Conservation (phyloP, 225 moss, liverwort and hornwort genomes). For the Rhytidiadelphus loreus region DNA sequence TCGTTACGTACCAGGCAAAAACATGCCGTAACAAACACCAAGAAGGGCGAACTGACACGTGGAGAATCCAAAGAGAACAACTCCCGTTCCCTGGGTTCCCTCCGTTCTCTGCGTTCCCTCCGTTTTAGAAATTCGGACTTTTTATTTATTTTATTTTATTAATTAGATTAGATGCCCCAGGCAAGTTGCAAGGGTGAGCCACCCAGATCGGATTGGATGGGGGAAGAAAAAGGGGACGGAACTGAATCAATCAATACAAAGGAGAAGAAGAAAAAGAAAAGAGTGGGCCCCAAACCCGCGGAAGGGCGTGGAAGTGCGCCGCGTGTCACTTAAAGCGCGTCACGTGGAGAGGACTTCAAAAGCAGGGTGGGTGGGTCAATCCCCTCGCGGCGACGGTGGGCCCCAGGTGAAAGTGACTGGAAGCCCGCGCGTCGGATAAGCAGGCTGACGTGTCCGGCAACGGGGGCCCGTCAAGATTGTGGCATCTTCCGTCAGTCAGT, state of each 20-base stretch:
- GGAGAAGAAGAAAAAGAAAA: too few species aligned
- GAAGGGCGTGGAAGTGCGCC: background rate
- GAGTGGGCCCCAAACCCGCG: background rate
- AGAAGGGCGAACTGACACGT: background rate
- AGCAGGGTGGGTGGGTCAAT: too few species aligned
- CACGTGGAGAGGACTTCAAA: background rate
- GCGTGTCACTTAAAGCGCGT: background rate
- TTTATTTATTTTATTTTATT: background rate
- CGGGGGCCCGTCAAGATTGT: background rate
- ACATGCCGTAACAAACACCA: background rate
- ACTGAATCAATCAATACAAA: too few species aligned
- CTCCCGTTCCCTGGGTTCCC: background rate
- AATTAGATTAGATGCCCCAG: background rate
- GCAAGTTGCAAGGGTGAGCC: background rate
- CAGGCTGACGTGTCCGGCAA: background rate
- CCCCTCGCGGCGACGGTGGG: too few species aligned
- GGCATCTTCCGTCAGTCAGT: background rate
- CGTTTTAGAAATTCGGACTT: background rate
- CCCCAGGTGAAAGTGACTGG: background rate
- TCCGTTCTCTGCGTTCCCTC: rapidly evolving
- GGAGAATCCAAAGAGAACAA: background rate
- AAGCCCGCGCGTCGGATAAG: background rate
- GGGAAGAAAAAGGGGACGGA: too few species aligned
- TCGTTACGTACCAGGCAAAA: background rate
- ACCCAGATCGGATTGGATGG: background rate